Base-by-base conservation (phyloP, 768 basidiomycete genomes). In the Asterophora lycoperdoides region DNA sequence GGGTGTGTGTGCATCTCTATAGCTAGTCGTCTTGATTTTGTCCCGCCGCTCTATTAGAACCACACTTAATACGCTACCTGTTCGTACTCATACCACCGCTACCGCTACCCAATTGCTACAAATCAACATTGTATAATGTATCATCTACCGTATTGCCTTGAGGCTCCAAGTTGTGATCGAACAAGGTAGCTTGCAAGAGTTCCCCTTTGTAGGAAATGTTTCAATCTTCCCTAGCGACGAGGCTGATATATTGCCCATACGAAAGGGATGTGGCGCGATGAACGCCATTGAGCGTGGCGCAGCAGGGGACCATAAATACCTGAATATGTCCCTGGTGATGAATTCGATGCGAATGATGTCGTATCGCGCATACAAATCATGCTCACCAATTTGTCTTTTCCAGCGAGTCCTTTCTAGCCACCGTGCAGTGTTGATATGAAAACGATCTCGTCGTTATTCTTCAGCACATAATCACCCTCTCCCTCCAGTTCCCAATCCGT, bases 401-500 rank as follows among this genome's bases (percentile, higher is more conserved):
- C n/a, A 26, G 17, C 28, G 17, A 30, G 2, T 17, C 23, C 23
- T 38, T 14, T 23, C 10, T 66, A 95, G 46, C 93, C 93, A 2
- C 95, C 95, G 59, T 98, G 95, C 41, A 98, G 68, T 0, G 94
- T 97, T 17, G 92, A 95, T 52, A 99, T 98, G 65, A 99, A 95
- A 13, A 97, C 91, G 53, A 98, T 79, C 69, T 94, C 90, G 63
- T 99, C 96, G 0, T 79, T 75, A 28, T 83, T 71, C 63, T 86
- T 70, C 49, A 98, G 68, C 53, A 69, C 72, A 63, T 95, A 96
- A 5, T 88, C 84, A 17, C 90, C 84, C 64, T 97, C 95, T 29
- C 92, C 93, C 64, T 97, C 95, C 5, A 98, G 74, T 66, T 98
- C 94, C 95, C 95, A 97, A 59, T 98, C 95, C 1, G 90, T 90